Conservation (phyloP, 306 rosid genomes). For the Sindora glabra region DNA sequence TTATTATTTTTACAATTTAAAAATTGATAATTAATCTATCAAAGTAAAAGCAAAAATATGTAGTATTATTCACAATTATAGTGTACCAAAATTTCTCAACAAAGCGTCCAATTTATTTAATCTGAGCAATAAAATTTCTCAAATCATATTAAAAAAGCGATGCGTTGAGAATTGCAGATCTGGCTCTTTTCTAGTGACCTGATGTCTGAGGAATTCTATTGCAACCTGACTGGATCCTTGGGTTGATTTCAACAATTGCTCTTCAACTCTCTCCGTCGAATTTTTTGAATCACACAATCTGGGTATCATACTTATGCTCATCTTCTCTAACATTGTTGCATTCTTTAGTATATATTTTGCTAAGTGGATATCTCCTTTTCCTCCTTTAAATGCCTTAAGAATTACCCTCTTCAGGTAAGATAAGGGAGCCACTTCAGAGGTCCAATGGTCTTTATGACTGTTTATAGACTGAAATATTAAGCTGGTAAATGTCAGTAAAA, state of each 20-base stretch:
- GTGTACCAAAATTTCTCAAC: too few relatives aligned
- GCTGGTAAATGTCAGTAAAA: neutral
- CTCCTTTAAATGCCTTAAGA: neutral
- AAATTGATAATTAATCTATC: too few relatives aligned
- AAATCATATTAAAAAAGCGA: too few relatives aligned
- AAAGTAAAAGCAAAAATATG: too few relatives aligned
- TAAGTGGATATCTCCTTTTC: neutral
- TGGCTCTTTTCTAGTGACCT: too few relatives aligned
- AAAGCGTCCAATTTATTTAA: too few relatives aligned
- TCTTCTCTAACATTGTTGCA: neutral
- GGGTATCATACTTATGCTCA: neutral
- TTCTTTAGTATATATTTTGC: neutral
- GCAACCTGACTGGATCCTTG: neutral
- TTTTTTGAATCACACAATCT: neutral
- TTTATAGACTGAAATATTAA: neutral
- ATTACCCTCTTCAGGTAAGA: neutral
- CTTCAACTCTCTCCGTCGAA: neutral
- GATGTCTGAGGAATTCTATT: neutral
- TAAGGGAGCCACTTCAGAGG: neutral
- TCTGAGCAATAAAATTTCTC: too few relatives aligned
- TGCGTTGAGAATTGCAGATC: too few relatives aligned
- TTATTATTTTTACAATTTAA: too few relatives aligned
- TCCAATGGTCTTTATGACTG: neutral
- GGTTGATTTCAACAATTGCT: neutral
- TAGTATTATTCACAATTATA: too few relatives aligned